Evolutionary conservation across 495 filamentous ascomycete species (phyloP).

Genomic region (Rostrohypoxylon terebratum): DNA sequence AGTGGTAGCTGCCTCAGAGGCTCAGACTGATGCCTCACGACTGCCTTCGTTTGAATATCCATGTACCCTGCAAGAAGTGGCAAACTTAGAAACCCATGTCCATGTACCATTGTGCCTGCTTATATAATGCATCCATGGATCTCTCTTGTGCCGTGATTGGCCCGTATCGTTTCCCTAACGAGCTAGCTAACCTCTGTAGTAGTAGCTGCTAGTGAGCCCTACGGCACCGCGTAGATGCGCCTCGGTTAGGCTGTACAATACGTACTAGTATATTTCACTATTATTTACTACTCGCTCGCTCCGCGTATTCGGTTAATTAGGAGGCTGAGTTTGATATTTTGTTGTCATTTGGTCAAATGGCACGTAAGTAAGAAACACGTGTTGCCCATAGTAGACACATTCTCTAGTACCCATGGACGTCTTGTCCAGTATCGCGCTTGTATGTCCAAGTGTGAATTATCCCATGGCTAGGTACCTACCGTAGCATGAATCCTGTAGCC

Average conservation of each 20-base stretch:
- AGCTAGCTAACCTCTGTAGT: too few relatives aligned
- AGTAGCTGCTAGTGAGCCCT: too few relatives aligned
- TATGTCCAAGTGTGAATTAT: neutral
- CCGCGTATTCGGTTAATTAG: neutral
- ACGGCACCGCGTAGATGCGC: neutral
- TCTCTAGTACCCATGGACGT: neutral
- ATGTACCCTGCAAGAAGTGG: conserved; percentile 7
- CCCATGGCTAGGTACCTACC: neutral
- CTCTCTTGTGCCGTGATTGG: neutral
- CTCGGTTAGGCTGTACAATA: neutral
- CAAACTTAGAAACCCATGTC: neutral
- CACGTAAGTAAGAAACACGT: neutral
- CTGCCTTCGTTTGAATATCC: neutral
- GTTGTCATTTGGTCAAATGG: neutral
- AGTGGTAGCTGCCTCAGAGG: neutral
- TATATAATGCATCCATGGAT: neutral
- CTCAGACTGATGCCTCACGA: conserved; percentile 6
- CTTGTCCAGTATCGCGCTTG: neutral
- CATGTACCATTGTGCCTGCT: too few relatives aligned
- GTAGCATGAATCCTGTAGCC: too few relatives aligned
- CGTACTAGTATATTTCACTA: too few relatives aligned
- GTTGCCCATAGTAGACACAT: neutral
- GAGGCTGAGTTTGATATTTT: neutral
- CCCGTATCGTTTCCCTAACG: neutral
- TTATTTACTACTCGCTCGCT: too few relatives aligned